Evolutionary conservation across 2,329 filamentous ascomycete species (phyloP).

Genomic region (Peltaster fructicola): DNA sequence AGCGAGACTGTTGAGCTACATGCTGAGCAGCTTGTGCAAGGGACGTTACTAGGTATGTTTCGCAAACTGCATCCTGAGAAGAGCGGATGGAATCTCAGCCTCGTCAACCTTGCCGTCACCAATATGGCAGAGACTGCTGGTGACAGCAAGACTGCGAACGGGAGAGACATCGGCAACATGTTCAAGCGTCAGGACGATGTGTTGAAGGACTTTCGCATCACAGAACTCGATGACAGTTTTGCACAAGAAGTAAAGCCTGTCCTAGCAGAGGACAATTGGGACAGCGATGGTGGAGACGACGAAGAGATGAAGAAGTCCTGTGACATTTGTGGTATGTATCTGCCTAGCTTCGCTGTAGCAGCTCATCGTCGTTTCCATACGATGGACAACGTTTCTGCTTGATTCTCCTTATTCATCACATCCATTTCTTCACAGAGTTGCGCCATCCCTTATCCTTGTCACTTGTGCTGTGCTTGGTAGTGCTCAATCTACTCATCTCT

Average conservation of each 20-base stretch:
- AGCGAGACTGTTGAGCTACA: slow-evolving; percentile 39
- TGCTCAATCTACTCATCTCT: too few relatives aligned
- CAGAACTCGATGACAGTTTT: slow-evolving; percentile 11
- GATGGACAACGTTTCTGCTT: too few relatives aligned
- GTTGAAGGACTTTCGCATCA: slow-evolving; percentile 47
- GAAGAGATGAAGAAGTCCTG: slow-evolving; percentile 20
- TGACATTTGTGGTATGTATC: slow-evolving; percentile 32
- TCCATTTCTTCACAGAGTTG: too few relatives aligned
- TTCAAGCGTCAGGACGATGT: slow-evolving; percentile 57
- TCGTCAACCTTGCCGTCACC: slow-evolving; percentile 74
- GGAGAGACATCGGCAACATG: slow-evolving; percentile 67
- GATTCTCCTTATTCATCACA: too few relatives aligned
- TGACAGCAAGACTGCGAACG: slow-evolving; percentile 28
- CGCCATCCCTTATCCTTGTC: too few relatives aligned
- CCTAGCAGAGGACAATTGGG: slow-evolving; percentile 6
- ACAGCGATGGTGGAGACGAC: slow-evolving; percentile 7
- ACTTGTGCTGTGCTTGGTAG: too few relatives aligned
- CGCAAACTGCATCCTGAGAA: slow-evolving; percentile 53
- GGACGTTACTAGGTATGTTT: slow-evolving; percentile 55
- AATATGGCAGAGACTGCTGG: slow-evolving; percentile 49
- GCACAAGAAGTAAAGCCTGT: not conserved
- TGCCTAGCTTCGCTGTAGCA: slow-evolving; percentile 40
- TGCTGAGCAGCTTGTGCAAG: slow-evolving; percentile 50
- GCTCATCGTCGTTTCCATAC: slow-evolving; percentile 40
- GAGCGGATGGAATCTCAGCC: slow-evolving; percentile 57